Evolutionary conservation across 179 eudicot genomes (phyloP), one percentile per base, ranked within the genome.

Genomic region (Drosera spatulata): DNA sequence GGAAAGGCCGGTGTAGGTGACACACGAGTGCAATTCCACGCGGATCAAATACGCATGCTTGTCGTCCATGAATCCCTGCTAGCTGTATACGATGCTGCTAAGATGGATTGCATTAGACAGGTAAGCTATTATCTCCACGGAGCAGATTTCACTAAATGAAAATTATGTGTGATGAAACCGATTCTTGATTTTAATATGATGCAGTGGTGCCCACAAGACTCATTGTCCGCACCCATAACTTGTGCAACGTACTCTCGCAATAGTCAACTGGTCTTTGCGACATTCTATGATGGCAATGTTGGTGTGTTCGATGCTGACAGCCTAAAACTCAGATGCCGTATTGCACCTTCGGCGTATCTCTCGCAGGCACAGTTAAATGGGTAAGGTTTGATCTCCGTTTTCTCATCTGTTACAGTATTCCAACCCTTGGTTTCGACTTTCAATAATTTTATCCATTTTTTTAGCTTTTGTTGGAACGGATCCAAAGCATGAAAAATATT

Each of bases 151-250:
- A 51, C 4, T 13, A 37, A 3, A 0, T 11, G 4, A 37, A 5
- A 3, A 14, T 7, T 43, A 4, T 43, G 8, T 43, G 45, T 43
- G 5, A 7, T 43, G 45, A 43, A 4, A 43, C 3, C 1, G 12
- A 38, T 38, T 7, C 41, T 56, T 43, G 10, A 5, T 10, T 10
- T 2, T 9, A 5, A 14, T 37, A 44, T 56, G 39, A 63, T 74
- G 70, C 79, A 91, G 98, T 91, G 98, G 98, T 72, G 86, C 41
- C 95, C 91, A 39, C 96, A 86, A 75, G 96, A 84, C 56, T 69
- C 45, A 64, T 78, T 86, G 53, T 71, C 89, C 13, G 85, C 95
- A 5, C 87, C 98, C 38, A 70, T 91, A 64, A 82, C 96, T 7
- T 84, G 83, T 70, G 98, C 96, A 38, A 69, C 91, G 56, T 91